Conservation (phyloP, 2,329 filamentous ascomycete genomes). For the Dactylellina cionopaga region DNA sequence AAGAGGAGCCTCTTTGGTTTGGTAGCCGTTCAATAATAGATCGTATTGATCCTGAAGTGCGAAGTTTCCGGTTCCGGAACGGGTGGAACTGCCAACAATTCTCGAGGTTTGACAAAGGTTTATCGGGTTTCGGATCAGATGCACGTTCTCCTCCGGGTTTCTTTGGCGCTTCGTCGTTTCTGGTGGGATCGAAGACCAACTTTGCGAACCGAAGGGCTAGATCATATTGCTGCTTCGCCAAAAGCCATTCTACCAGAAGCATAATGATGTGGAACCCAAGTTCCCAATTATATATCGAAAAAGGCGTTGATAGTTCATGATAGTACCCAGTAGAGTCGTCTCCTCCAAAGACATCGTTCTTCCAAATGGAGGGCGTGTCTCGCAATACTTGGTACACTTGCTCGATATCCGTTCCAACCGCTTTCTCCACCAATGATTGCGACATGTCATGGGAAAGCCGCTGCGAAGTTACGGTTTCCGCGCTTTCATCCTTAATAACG, state of each 20-base stretch:
- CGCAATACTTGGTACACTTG: not conserved
- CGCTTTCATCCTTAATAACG: not conserved
- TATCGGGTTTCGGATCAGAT: not conserved
- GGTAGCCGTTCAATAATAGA: conserved; percentile 52
- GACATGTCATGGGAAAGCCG: conserved; percentile 1
- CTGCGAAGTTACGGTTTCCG: not conserved
- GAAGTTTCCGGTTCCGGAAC: not conserved
- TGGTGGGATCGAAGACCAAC: too few species aligned
- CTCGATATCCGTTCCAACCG: not conserved
- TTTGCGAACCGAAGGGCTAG: too few species aligned
- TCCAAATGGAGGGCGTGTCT: not conserved
- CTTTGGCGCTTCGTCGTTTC: too few species aligned
- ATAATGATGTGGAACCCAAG: too few species aligned
- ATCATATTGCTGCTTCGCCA: too few species aligned
- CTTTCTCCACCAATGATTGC: not conserved
- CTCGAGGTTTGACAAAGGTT: too few species aligned
- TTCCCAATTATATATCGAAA: conserved; percentile 58
- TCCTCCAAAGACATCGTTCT: not conserved
- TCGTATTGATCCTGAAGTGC: not conserved
- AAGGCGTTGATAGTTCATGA: conserved; percentile 54
- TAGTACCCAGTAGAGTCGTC: not conserved
- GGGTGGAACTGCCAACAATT: not conserved
- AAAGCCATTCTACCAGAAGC: not conserved
- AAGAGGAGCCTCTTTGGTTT: not conserved
- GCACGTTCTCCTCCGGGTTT: not conserved